Percentiles rank a stretch among this genome's conserved stretches.
Evolutionary conservation across 139 green algal genomes (phyloP).

Genomic region (Chlamydomonas asymmetrica): DNA sequence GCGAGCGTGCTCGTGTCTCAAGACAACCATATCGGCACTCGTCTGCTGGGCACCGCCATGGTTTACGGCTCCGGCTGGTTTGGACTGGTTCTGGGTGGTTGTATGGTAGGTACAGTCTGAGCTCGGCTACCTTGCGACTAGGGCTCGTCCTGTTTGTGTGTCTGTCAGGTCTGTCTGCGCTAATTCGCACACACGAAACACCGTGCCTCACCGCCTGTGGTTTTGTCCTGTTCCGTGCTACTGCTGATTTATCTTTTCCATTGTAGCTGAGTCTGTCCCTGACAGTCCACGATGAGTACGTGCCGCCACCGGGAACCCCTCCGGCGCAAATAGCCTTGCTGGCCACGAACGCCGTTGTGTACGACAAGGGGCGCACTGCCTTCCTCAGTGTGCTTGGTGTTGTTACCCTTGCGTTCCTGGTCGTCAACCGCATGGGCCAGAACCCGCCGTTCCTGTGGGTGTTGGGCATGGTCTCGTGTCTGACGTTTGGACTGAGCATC

Average conservation of each 20-base stretch:
- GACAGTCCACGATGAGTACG: too few relatives aligned
- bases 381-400: not conserved
- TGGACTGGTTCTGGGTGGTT: not conserved
- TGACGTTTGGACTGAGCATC: not conserved
- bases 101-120: not conserved
- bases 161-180: not conserved
- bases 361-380: too few relatives aligned
- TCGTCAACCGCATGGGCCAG: slow-evolving; percentile 9
- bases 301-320: slow-evolving; percentile 3
- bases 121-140: not conserved
- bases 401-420: slow-evolving; percentile 4
- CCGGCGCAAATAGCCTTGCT: not conserved
- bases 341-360: not conserved
- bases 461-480: slow-evolving; percentile 17
- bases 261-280: too few relatives aligned
- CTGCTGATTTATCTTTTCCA: not conserved
- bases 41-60: slow-evolving; percentile 20
- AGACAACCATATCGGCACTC: slow-evolving; percentile 15
- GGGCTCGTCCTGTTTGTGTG: not conserved
- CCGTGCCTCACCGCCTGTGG: too few relatives aligned
- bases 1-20: slow-evolving; percentile 3
- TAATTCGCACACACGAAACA: not conserved
- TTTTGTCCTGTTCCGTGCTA: too few relatives aligned
- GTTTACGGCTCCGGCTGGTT: slow-evolving; percentile 4
- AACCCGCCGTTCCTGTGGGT: slow-evolving; percentile 26